Evolutionary conservation across 208 protist species (phyloP).

Genomic region (Crithidia expoeki): DNA sequence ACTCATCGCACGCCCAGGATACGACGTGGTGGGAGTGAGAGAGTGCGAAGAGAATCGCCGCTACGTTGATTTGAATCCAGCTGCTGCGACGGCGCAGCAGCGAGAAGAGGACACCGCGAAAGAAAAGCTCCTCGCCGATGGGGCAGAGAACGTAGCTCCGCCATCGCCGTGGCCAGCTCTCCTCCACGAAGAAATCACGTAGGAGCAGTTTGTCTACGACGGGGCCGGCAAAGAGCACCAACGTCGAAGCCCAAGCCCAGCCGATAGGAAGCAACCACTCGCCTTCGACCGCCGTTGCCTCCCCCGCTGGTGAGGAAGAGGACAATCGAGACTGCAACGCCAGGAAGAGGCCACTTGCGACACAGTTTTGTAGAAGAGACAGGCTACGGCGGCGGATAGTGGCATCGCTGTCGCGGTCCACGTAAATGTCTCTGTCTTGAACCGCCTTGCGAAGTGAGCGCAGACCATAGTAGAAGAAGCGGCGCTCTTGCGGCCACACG

Average conservation of each 20-base stretch:
- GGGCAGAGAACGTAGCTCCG: constrained; percentile 65
- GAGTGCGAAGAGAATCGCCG: constrained; percentile 63
- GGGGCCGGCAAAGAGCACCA: constrained; percentile 53
- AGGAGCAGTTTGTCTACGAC: constrained; percentile 29
- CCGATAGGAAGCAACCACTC: constrained; percentile 7
- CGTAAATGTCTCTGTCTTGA: constrained; percentile 25
- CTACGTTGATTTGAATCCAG: constrained; percentile 37
- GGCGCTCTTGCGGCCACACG: constrained; percentile 52
- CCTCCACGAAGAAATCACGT: not conserved
- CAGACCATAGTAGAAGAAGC: constrained; percentile 33
- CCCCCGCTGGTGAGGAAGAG: not conserved
- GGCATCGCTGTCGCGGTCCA: constrained; percentile 46
- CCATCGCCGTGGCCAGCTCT: constrained; percentile 28
- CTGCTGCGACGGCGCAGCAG: constrained; percentile 37
- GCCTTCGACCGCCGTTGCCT: not conserved
- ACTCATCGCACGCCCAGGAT: constrained; percentile 38
- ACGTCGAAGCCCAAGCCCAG: constrained; percentile 28
- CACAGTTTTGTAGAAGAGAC: constrained; percentile 24
- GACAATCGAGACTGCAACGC: not conserved
- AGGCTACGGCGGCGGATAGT: constrained; percentile 45
- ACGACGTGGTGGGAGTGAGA: constrained; percentile 71
- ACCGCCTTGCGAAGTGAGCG: constrained; percentile 44
- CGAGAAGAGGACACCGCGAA: constrained; percentile 65
- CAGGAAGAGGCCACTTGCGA: constrained; percentile 21
- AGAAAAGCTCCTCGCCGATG: constrained; percentile 79